Evolutionary conservation across 768 basidiomycete genomes (phyloP).

Genomic region (Galerina marginata): DNA sequence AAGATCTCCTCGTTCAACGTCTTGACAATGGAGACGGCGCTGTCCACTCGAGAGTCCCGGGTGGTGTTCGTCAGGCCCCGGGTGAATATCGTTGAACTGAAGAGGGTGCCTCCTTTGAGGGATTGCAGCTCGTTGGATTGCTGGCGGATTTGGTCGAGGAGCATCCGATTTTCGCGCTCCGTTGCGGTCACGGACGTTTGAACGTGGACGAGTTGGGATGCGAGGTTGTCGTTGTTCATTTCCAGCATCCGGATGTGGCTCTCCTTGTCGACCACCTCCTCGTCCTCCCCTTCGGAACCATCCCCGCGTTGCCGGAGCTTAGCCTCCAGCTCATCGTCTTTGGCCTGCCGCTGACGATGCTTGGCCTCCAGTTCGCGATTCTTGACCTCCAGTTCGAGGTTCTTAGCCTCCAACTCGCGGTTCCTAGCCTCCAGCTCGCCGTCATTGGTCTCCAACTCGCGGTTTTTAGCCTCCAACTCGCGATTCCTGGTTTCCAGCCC

Average conservation of each 20-base stretch:
- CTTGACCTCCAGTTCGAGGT: background rate
- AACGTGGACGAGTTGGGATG: conserved; percentile 26
- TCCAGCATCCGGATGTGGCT: conserved; percentile 29
- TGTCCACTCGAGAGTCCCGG: conserved; percentile 18
- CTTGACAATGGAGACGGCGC: conserved; percentile 31
- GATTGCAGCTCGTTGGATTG: conserved; percentile 35
- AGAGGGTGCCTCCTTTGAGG: conserved; percentile 15
- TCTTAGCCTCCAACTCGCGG: too few species aligned
- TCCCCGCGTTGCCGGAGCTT: conserved; percentile 10
- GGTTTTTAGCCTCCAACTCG: too few species aligned
- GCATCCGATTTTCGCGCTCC: conserved; percentile 37
- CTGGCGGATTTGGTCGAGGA: conserved; percentile 38
- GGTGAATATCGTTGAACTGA: conserved; percentile 6
- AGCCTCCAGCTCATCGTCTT: conserved; percentile 17
- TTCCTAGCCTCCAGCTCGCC: too few species aligned
- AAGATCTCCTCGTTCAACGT: conserved; percentile 45
- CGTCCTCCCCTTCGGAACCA: conserved; percentile 5
- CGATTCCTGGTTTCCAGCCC: too few species aligned
- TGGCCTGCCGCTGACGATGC: background rate
- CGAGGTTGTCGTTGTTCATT: conserved; percentile 20
- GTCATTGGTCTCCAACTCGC: too few species aligned
- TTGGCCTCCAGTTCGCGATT: conserved; percentile 15
- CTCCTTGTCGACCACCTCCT: conserved; percentile 16
- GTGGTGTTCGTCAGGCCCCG: conserved; percentile 7
- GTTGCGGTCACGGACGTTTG: conserved; percentile 24